Evolutionary conservation across 2,329 filamentous ascomycete species (phyloP), one percentile per base, ranked within the genome.

Genomic region (Pseudogymnoascus sp.): DNA sequence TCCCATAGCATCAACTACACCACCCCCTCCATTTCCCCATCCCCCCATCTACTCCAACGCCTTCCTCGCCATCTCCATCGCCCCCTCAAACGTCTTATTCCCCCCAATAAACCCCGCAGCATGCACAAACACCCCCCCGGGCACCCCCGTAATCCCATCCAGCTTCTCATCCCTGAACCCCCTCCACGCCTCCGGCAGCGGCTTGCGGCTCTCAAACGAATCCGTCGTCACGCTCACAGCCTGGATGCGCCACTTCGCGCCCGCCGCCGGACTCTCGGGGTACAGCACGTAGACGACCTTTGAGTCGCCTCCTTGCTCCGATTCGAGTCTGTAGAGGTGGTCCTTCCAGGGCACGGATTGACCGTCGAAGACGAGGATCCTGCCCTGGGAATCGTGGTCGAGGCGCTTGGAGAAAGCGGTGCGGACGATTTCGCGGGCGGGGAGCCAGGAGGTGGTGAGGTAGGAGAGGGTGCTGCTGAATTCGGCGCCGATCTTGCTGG

Each of bases 51-150:
- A 75, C 38, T 77, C 84, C 66, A 91, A 77, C 1, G 89, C 88
- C 80, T 89, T 91, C 75, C 82, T 77, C 3, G 93, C 92, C 91
- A 97, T 96, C 64, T 87, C 85, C 74, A 91, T 83, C 25, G 87
- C 93, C 31, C 95, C 95, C 66, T 96, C 91, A 71, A 90, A 95
- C 0, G 89, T 96, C 81, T 90, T 88, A 77, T 97, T 96, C 2
- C 95, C 95, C 16, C 95, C 95, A 72, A 97, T 97, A 78, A 99
- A 99, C 28, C 95, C 95, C 62, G 89, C 88, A 3, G 93, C 93
- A 74, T 99, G 95, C 31, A 97, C 89, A 74, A 99, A 99, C 28
- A 99, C 88, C 66, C 90, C 88, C 5, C 93, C 91, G 4, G 80
- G 79, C 28, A 91, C 80, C 37, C 87, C 86, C 23, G 83, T 78